A percentile compares a stretch with the other conserved stretches of the same genome.
Conservation (phyloP, 345 rosid species). For the Ceriops decandra region DNA sequence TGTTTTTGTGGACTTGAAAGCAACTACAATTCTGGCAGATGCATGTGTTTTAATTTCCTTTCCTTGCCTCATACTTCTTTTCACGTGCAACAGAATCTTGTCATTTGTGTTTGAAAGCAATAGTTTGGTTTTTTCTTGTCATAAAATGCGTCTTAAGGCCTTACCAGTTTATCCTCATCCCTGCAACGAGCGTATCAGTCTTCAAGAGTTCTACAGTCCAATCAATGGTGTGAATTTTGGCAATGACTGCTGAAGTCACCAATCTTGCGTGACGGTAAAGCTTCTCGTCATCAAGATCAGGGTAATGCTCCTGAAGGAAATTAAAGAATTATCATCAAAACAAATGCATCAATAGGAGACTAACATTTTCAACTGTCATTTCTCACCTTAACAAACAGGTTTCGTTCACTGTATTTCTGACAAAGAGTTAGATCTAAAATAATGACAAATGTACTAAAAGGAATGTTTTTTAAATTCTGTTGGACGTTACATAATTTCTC, state of each 20-base stretch:
- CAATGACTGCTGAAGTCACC: slow-evolving; percentile 74
- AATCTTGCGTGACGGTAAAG: slow-evolving; percentile 59
- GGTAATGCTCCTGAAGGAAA: slow-evolving; percentile 37
- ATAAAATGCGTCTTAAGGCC: neutral
- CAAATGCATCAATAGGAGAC: neutral
- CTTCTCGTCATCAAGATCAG: slow-evolving; percentile 59
- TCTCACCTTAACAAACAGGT: neutral
- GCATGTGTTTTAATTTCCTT: no score
- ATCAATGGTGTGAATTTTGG: slow-evolving; percentile 84
- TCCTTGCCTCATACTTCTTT: no score
- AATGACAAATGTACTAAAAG: no score
- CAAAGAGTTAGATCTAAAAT: neutral
- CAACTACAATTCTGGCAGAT: neutral
- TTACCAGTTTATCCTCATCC: slow-evolving; percentile 74
- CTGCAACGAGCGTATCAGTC: slow-evolving; percentile 63
- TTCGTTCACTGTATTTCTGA: neutral
- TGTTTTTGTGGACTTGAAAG: neutral
- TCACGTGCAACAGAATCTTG: no score
- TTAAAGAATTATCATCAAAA: neutral
- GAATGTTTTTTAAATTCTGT: neutral
- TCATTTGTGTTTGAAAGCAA: no score
- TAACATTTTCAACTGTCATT: neutral
- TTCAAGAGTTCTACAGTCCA: slow-evolving; percentile 75
- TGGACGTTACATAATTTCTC: neutral
- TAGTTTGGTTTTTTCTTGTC: no score